These are phyloP conservation scores for Cyphellophora attinorum DNA, from an alignment of 2,329 filamentous ascomycete genomes.

Conservation along the genomic window DNA sequence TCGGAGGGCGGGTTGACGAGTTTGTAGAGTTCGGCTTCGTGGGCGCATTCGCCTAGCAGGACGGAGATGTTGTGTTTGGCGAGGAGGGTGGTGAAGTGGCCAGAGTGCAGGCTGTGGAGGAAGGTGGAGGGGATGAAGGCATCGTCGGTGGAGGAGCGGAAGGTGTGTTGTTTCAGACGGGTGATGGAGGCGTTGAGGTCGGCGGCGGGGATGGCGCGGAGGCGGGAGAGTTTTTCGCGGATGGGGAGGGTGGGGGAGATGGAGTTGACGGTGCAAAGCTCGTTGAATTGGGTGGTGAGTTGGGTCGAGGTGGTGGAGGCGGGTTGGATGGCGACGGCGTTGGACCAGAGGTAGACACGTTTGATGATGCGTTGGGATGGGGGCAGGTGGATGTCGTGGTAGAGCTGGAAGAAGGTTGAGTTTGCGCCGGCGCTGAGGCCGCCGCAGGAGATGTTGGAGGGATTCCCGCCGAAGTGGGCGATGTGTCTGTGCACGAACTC, in stretches of 20 bases:
- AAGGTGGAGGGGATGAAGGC: conserved; percentile 31
- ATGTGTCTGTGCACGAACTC: conserved; percentile 45
- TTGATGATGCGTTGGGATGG: conserved; percentile 21
- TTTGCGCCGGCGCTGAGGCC: conserved; percentile 38
- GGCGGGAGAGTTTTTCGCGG: conserved; percentile 22
- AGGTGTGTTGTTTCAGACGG: conserved; percentile 36
- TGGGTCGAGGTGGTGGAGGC: conserved; percentile 26
- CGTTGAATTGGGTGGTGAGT: conserved; percentile 33
- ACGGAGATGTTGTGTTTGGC: conserved; percentile 25
- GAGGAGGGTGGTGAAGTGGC: conserved; percentile 30
- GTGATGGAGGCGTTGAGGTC: conserved; percentile 27
- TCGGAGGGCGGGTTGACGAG: conserved; percentile 29
- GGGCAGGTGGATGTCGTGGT: conserved; percentile 25
- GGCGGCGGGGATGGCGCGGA: conserved; percentile 23
- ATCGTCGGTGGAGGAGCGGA: conserved; percentile 35
- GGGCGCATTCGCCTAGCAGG: conserved; percentile 34
- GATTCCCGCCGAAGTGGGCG: conserved; percentile 35
- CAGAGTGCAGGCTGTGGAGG: conserved; percentile 28
- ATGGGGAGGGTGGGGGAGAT: conserved; percentile 18
- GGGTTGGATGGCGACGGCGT: conserved; percentile 36
- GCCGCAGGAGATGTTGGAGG: conserved; percentile 34
- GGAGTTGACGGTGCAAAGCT: conserved; percentile 28
- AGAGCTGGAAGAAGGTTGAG: conserved; percentile 32
- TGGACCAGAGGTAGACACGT: conserved; percentile 35
- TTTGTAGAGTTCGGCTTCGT: conserved; percentile 37